Percentiles rank a stretch among this genome's conserved stretches.
Conservation (phyloP, 495 filamentous ascomycete species). For the Talaromyces liani region DNA sequence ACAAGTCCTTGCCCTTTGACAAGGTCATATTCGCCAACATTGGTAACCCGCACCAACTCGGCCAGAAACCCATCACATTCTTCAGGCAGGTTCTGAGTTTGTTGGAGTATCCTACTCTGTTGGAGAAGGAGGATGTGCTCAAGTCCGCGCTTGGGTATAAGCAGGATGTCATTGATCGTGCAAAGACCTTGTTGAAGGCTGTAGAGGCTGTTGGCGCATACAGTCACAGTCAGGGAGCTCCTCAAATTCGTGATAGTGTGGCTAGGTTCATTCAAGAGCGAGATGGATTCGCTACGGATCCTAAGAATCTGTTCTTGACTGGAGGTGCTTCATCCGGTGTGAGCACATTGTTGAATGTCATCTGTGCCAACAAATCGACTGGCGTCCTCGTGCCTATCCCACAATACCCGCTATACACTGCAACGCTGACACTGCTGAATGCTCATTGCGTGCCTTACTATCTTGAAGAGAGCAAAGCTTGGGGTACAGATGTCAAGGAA, state of each 20-base stretch:
- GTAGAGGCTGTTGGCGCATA: constrained; percentile 93
- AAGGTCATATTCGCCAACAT: constrained; percentile 95
- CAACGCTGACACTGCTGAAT: constrained; percentile 78
- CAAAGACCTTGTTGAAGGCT: constrained; percentile 66
- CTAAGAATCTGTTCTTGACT: constrained; percentile 74
- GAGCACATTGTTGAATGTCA: constrained; percentile 82
- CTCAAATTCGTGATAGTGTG: constrained; percentile 77
- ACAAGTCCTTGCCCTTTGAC: constrained; percentile 71
- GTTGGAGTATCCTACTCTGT: constrained; percentile 77
- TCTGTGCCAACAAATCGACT: constrained; percentile 70
- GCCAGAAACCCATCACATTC: constrained; percentile 98
- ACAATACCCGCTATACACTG: constrained; percentile 96
- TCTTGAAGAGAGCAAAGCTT: constrained; percentile 75
- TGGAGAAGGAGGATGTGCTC: constrained; percentile 68
- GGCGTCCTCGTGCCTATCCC: constrained; percentile 93
- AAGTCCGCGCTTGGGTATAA: constrained; percentile 67
- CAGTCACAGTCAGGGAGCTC: constrained; percentile 84
- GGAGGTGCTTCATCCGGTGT: constrained; percentile 91
- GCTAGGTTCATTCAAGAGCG: constrained; percentile 87
- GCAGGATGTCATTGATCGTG: constrained; percentile 78
- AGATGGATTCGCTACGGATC: constrained; percentile 78
- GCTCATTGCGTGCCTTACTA: constrained; percentile 87
- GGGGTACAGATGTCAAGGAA: constrained; percentile 76
- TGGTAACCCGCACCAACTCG: constrained; percentile 96
- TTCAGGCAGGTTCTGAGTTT: constrained; percentile 96